phyloP scores from a whole-genome alignment of 768 basidiomycete genomes.

The Pleurotus eryngii region DNA sequence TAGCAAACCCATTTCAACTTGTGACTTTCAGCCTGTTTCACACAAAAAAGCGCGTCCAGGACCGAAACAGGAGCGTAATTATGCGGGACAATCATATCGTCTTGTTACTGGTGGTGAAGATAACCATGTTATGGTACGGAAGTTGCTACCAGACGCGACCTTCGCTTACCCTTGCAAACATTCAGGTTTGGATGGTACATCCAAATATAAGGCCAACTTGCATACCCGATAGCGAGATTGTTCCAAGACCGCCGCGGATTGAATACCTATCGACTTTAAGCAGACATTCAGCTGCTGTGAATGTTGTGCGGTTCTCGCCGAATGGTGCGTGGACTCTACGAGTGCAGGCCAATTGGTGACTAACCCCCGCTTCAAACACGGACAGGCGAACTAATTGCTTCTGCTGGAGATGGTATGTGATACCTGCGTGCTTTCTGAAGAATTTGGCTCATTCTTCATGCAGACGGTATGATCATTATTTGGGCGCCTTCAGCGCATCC shows the following conservation, averaged over 20 bases:
- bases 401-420: slow-evolving; percentile 90
- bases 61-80: slow-evolving; percentile 48
- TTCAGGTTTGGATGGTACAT: slow-evolving; percentile 90
- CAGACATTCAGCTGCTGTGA: slow-evolving; percentile 92
- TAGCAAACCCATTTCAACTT: slow-evolving; percentile 91
- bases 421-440: neutral
- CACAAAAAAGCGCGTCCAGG: slow-evolving; percentile 78
- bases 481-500: slow-evolving; percentile 85
- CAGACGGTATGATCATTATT: slow-evolving; percentile 96
- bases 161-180: slow-evolving; percentile 10
- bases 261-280: slow-evolving; percentile 94
- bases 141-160: slow-evolving; percentile 5
- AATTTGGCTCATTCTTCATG: slow-evolving; percentile 5
- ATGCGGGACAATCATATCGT: slow-evolving; percentile 74
- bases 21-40: slow-evolving; percentile 88
- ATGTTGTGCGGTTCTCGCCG: slow-evolving; percentile 94
- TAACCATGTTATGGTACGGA: slow-evolving; percentile 90
- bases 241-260: slow-evolving; percentile 66
- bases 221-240: slow-evolving; percentile 39
- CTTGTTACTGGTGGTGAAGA: slow-evolving; percentile 96
- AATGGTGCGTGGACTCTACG: slow-evolving; percentile 56
- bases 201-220: slow-evolving; percentile 80
- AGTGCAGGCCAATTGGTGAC: neutral
- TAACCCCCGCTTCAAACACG: neutral
- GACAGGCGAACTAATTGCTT: slow-evolving; percentile 86